Evolutionary conservation across 106 monocot species (phyloP).

Genomic region (Cymbidium sinense): DNA sequence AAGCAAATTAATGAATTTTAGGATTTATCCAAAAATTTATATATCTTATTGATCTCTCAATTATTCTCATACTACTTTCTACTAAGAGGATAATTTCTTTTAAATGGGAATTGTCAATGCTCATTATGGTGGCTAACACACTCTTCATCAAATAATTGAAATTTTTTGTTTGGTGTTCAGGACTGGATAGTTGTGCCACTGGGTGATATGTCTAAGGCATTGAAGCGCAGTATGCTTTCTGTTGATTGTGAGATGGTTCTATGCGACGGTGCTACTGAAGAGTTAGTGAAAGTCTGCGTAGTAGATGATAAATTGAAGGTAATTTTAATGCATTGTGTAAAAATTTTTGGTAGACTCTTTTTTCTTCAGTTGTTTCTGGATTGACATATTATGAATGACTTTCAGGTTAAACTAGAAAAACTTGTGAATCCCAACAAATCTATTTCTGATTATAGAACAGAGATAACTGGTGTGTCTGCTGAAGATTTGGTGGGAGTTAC

Average conservation of each 20-base stretch:
- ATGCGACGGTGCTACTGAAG: slow-evolving; percentile 73
- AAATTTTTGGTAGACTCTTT: neutral
- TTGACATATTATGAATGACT: neutral
- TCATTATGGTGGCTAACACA: neutral
- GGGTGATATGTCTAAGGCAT: slow-evolving; percentile 34
- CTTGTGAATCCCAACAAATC: slow-evolving; percentile 59
- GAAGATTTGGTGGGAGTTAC: slow-evolving; percentile 69
- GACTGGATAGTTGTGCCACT: slow-evolving; percentile 52
- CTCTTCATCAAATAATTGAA: neutral
- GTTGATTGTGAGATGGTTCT: slow-evolving; percentile 85
- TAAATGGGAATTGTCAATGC: neutral
- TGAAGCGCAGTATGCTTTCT: slow-evolving; percentile 42
- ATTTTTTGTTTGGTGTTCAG: slow-evolving; percentile 16
- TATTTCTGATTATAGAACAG: slow-evolving; percentile 65
- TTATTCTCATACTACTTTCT: neutral
- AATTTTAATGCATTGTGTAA: neutral
- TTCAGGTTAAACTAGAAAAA: slow-evolving; percentile 72
- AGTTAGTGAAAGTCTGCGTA: slow-evolving; percentile 65
- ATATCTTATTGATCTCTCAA: neutral
- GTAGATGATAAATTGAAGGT: slow-evolving; percentile 76
- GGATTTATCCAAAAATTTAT: neutral
- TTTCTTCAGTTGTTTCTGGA: neutral
- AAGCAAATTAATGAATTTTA: neutral
- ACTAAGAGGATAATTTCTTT: neutral
- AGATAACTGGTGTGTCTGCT: slow-evolving; percentile 65